Conservation (phyloP, 2,329 filamentous ascomycete genomes). For the Hypoxylon sp. region DNA sequence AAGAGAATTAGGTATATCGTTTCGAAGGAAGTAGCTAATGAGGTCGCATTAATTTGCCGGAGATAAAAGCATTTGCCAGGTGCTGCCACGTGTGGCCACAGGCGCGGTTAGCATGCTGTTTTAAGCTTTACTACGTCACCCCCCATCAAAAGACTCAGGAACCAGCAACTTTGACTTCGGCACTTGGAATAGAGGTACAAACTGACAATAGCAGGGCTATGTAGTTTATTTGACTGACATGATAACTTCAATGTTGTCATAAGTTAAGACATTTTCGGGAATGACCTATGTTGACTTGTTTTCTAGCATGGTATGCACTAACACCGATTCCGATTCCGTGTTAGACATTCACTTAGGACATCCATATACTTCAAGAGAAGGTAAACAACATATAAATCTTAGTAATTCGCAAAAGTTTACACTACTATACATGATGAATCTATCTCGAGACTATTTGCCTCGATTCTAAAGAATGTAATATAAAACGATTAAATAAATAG, state of each 20-base stretch:
- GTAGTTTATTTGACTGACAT: background rate
- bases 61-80: conserved; percentile 35
- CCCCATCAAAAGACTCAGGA: conserved; percentile 4
- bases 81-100: conserved; percentile 39
- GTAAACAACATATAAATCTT: background rate
- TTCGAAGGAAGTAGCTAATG: conserved; percentile 12
- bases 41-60: conserved; percentile 35
- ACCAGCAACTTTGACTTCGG: conserved; percentile 8
- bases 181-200: background rate
- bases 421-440: background rate
- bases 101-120: conserved; percentile 12
- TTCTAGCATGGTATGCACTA: too few species aligned
- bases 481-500: background rate
- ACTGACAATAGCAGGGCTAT: background rate
- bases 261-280: background rate
- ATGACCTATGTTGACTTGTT: background rate
- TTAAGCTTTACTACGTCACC: conserved; percentile 20
- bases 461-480: background rate
- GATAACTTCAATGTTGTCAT: background rate
- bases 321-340: background rate
- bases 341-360: background rate
- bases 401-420: background rate
- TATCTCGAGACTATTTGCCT: background rate
- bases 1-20: conserved; percentile 28
- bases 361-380: background rate